Evolutionary conservation across 441 rosid species (phyloP), one percentile per base, ranked within the genome.

Genomic region (Iberis amara): DNA sequence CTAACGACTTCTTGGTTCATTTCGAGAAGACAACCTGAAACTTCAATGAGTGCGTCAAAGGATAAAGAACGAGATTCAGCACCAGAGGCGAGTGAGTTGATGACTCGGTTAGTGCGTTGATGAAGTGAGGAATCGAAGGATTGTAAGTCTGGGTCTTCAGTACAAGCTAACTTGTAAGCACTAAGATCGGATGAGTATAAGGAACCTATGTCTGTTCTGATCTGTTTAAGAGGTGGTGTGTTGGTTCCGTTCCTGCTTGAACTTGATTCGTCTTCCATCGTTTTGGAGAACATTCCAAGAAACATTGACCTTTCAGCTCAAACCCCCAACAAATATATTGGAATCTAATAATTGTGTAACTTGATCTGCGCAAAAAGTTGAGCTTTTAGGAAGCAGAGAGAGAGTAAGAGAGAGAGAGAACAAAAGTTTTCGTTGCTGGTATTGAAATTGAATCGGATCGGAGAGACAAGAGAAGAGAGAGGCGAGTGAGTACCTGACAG

Each of bases 1-100:
- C 53, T 71, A 42, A 64, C 86, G 9, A 74, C 84, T 11, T 76
- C 86, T 54, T 78, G 82, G 62, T 82, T 79, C 83, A 75, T 79
- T 7, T 79, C 86, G 12, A 82, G 79, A 39, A 82, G 75, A 50
- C 77, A 65, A 0, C 65, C 75, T 0, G 75, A 78, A 44, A 83
- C 82, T 71, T 80, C 84, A 8, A 61, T 61, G 55, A 83, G 82
- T 0, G 86, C 76, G 49, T 78, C 80, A 6, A 74, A 78, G 9
- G 86, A 80, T 7, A 83, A 45, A 21, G 82, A 64, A 0, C 64
- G 73, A 30, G 66, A 57, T 65, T 77, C 82, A 7, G 74, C 61
- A 11, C 76, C 64, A 0, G 75, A 52, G n/a, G 81, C 76, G 24
- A 83, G 82, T 0, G 75, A 66, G 66, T 57, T 52, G 51, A 83